A percentile compares a stretch with the other conserved stretches of the same genome.
phyloP scores from a whole-genome alignment of 345 rosid genomes.

The Geranium rotundifolium region DNA sequence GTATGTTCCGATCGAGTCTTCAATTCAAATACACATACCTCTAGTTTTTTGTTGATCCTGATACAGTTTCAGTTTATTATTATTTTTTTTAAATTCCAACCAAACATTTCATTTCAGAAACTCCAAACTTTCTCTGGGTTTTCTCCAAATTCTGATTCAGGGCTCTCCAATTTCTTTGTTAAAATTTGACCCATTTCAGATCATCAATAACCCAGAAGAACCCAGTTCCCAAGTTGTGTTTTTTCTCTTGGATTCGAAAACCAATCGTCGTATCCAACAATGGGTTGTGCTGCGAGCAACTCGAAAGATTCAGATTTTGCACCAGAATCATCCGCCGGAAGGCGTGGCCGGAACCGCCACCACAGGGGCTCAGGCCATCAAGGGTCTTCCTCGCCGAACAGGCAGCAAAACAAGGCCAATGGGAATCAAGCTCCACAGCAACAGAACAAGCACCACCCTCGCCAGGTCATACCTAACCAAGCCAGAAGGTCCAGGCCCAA shows the following conservation, averaged over 20 bases:
- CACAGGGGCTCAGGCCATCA: constrained; percentile 9
- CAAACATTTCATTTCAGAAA: neutral
- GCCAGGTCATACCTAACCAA: constrained; percentile 5
- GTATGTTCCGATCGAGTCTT: no score
- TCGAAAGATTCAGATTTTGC: neutral
- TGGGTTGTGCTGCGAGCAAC: neutral
- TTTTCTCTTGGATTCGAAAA: no score
- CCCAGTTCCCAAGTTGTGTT: neutral
- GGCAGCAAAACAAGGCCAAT: neutral
- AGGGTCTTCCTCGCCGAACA: constrained; percentile 10
- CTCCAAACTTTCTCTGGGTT: neutral
- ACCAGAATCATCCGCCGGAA: neutral
- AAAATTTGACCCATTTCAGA: neutral
- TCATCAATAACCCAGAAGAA: neutral
- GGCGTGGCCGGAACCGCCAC: neutral
- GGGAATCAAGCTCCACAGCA: no score
- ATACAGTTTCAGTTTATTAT: no score
- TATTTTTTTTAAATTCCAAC: neutral
- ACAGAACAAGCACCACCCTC: constrained; percentile 8
- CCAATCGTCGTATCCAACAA: no score
- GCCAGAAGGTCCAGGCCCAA: constrained; percentile 9
- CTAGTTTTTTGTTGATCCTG: no score
- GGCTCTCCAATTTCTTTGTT: neutral
- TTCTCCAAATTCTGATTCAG: neutral
- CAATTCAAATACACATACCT: no score